Base-by-base conservation (phyloP, 345 rosid species). In the Populus davidiana region DNA sequence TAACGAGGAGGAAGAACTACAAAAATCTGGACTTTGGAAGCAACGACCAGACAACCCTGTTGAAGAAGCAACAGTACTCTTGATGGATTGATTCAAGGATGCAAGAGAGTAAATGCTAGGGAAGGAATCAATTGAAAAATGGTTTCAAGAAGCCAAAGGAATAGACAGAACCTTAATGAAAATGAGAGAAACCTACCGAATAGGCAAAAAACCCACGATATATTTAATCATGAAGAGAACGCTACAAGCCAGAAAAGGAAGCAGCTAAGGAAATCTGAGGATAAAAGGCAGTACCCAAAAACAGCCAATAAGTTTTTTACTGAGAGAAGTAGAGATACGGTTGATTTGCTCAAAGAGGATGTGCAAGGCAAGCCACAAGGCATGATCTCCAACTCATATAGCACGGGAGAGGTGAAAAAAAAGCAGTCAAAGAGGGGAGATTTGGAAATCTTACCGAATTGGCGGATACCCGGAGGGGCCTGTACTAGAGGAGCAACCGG, bases 191-290 rank as follows among this genome's bases (percentile, higher is more conserved):
- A 67, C 52, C 65, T 52, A 70, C 61, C 39, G 71, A 75, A 82
- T 67, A 79, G 75, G 76, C 73, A 61, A 84, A 8, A 79, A 41
- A 75, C 82, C 81, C 83, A 49, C 61, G 17, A 64, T 27, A 39
- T 41, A 20, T 36, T 16, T 49, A 64, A 65, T 33, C 59, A 21
- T 52, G 29, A 25, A 71, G 77, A 54, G 33, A 25, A 44, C 23
- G 35, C 64, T 9, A 72, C 66, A 73, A 21, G 41, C 69, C 44
- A 20, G 71, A 62, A 72, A 20, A 33, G 36, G 69, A 76, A 69
- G 69, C 36, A 31, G 73, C 68, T 21, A 65, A 70, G 65, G 70
- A 71, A 79, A 67, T 70, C 65, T 66, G 75, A 23, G 61, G 44
- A 31, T 25, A 17, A 54, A 16, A 68, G 21, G 8, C 20, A 29